phyloP scores from a whole-genome alignment of 768 basidiomycete genomes.

The Trametes coccinea region DNA sequence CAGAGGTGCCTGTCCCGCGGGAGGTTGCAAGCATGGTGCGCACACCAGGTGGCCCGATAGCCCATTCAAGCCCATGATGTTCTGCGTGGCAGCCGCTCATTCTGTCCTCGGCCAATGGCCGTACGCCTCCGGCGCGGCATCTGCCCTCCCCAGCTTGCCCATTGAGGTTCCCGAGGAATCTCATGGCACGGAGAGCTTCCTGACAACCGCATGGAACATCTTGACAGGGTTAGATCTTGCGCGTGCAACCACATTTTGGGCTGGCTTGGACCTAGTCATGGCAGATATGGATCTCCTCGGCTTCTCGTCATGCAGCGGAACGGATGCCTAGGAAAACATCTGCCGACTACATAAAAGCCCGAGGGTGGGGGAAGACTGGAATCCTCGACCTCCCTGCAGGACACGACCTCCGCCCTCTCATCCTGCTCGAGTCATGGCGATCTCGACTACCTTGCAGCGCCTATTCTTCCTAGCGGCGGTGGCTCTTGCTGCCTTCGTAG shows the following conservation, averaged over 20 bases:
- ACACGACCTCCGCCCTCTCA: background rate
- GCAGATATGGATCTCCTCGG: background rate
- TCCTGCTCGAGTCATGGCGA: constrained; percentile 16
- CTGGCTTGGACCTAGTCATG: background rate
- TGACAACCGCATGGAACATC: constrained; percentile 13
- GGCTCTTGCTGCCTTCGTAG: constrained; percentile 22
- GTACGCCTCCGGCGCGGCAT: constrained; percentile 1
- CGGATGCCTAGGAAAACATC: background rate
- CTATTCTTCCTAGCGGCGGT: constrained; percentile 19
- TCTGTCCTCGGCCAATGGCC: background rate
- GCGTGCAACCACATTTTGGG: constrained; percentile 1
- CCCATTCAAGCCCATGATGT: constrained; percentile 5
- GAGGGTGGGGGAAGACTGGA: background rate
- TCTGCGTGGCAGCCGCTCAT: constrained; percentile 7
- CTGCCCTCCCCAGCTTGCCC: background rate
- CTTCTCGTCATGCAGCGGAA: background rate
- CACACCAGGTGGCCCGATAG: constrained; percentile 4
- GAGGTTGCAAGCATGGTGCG: background rate
- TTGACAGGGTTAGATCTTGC: constrained; percentile 4
- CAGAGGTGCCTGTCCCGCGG: constrained; percentile 2
- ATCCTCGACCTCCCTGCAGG: constrained; percentile 3
- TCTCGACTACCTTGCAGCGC: constrained; percentile 16
- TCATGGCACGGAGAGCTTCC: background rate
- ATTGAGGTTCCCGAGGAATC: background rate
- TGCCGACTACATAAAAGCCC: constrained; percentile 6